Percentiles rank a stretch among this genome's conserved stretches.
phyloP scores from a whole-genome alignment of 148 eudicot genomes.

The Camellia sinensis region DNA sequence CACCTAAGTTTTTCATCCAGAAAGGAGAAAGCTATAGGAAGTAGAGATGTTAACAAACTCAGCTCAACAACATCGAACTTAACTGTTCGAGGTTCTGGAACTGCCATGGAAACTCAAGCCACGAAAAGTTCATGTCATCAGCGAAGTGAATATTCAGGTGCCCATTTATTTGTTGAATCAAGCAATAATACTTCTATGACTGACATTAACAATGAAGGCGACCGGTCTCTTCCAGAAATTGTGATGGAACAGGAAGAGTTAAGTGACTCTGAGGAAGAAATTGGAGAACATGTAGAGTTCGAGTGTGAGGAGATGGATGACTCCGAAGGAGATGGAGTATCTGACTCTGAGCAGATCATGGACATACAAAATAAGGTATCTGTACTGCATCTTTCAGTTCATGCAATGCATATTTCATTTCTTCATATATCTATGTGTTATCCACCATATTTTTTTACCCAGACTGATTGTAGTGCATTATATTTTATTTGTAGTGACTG shows the following conservation, averaged over 20 bases:
- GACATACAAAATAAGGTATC: conserved; percentile 54
- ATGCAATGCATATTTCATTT: neutral
- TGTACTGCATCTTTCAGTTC: neutral
- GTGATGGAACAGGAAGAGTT: conserved; percentile 98
- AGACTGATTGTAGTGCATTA: neutral
- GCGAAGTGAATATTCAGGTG: conserved; percentile 23
- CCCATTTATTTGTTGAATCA: conserved; percentile 16
- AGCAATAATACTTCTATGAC: conserved; percentile 27
- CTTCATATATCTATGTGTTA: conserved; percentile 4
- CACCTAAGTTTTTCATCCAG: conserved; percentile 52
- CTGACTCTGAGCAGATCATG: conserved; percentile 40
- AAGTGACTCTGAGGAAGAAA: conserved; percentile 96
- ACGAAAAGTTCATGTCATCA: conserved; percentile 8
- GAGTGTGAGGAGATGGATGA: conserved; percentile 97
- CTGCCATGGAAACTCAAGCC: conserved; percentile 17
- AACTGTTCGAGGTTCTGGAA: conserved; percentile 25
- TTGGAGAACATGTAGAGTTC: conserved; percentile 79
- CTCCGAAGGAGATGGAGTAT: conserved; percentile 75
- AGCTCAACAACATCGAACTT: conserved; percentile 8
- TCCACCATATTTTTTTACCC: neutral
- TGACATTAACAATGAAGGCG: conserved; percentile 25
- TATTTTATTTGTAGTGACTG: neutral
- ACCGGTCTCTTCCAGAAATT: conserved; percentile 61
- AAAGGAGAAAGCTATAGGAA: conserved; percentile 32
- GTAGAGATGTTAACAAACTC: conserved; percentile 25